A percentile compares a stretch with the other conserved stretches of the same genome.
Conservation (phyloP, 345 rosid genomes). For the Acer yangbiense region DNA sequence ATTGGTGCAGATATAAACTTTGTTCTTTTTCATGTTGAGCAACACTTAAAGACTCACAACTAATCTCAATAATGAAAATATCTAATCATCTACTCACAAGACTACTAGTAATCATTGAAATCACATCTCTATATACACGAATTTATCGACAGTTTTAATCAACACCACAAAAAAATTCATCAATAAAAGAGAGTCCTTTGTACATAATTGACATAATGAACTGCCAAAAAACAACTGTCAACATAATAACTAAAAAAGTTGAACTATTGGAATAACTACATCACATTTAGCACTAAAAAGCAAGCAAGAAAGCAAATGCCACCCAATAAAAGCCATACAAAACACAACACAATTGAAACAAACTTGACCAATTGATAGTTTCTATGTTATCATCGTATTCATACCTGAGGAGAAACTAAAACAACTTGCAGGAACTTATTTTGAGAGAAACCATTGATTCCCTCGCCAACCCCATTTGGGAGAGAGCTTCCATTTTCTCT, state of each 20-base stretch:
- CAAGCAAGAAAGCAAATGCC: not conserved
- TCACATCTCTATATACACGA: not conserved
- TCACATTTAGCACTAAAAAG: not conserved
- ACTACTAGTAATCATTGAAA: not conserved
- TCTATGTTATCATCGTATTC: not conserved
- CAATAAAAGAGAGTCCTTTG: not conserved
- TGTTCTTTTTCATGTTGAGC: not conserved
- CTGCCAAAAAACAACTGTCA: not conserved
- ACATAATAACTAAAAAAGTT: not conserved
- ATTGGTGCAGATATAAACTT: not conserved
- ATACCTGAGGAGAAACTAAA: conserved; percentile 95
- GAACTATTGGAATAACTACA: not conserved
- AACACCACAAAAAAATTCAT: not conserved
- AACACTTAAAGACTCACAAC: not conserved
- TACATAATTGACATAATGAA: not conserved
- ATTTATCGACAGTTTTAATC: not conserved
- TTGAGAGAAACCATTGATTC: conserved; percentile 36
- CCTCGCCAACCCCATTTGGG: conserved; percentile 51
- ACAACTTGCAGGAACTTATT: conserved; percentile 82
- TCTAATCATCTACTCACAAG: not conserved
- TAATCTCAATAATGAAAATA: not conserved
- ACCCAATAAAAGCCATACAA: not conserved
- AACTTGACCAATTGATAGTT: not conserved
- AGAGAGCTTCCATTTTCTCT: conserved; percentile 40
- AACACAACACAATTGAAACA: not conserved